Conservation (phyloP, 1,284 basidiomycete genomes). For the Sanghuangporus baumii region DNA sequence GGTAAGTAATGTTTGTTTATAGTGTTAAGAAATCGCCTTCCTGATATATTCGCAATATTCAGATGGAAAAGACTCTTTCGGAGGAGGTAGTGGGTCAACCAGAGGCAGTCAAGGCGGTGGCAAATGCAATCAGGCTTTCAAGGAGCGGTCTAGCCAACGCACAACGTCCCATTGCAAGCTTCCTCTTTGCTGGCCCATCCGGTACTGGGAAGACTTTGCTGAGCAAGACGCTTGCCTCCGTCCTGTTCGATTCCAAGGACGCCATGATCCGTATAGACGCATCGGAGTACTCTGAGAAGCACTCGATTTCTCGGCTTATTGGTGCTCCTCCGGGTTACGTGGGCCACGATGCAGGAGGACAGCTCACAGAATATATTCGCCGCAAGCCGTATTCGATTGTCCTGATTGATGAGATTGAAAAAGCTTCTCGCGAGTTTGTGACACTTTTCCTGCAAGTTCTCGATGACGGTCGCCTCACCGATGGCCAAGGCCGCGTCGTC, state of each 20-base stretch:
- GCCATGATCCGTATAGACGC: constrained; percentile 91
- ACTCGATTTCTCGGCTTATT: constrained; percentile 85
- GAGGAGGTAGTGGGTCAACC: constrained; percentile 83
- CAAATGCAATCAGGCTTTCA: constrained; percentile 88
- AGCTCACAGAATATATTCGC: constrained; percentile 88
- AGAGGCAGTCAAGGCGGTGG: constrained; percentile 83
- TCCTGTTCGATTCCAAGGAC: constrained; percentile 86
- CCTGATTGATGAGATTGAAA: constrained; percentile 85
- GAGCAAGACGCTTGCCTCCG: constrained; percentile 84
- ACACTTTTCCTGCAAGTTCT: constrained; percentile 92
- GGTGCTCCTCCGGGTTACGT: constrained; percentile 91
- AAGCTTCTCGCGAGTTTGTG: constrained; percentile 85
- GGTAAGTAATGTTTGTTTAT: background rate
- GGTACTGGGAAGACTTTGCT: constrained; percentile 88
- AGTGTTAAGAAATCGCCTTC: background rate
- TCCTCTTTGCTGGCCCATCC: constrained; percentile 91
- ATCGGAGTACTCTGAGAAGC: constrained; percentile 92
- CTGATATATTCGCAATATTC: constrained; percentile 19
- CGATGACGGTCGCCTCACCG: constrained; percentile 93
- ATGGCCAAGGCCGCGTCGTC: constrained; percentile 77
- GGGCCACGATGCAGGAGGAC: constrained; percentile 87
- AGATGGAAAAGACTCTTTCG: constrained; percentile 65
- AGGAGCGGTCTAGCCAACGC: constrained; percentile 85
- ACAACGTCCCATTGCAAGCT: constrained; percentile 85
- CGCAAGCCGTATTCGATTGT: constrained; percentile 82